These are phyloP conservation scores for Plasmodium fragile DNA, from an alignment of 169 alveolate genomes.

Conservation along the genomic window DNA sequence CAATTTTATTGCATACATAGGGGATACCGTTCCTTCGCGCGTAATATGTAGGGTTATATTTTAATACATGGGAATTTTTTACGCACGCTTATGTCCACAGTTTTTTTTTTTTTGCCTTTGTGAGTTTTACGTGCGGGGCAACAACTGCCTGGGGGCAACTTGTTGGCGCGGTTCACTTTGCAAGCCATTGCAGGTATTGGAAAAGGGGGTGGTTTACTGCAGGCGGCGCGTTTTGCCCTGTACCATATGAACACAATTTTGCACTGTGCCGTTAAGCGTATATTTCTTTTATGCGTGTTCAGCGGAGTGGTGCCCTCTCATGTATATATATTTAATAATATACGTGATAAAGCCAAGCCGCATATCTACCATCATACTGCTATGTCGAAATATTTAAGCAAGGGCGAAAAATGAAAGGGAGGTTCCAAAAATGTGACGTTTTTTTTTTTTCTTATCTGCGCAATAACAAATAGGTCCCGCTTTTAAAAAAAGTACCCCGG, in stretches of 20 bases:
- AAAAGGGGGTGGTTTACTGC: neutral
- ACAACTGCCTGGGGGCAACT: neutral
- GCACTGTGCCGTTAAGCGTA: neutral
- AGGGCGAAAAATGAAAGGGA: neutral
- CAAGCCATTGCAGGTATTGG: no score
- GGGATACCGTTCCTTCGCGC: neutral
- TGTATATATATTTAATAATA: neutral
- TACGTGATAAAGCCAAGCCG: neutral
- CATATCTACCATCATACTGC: neutral
- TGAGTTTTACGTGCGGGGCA: neutral
- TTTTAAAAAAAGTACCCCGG: neutral
- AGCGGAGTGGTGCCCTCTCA: neutral
- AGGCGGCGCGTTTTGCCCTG: neutral
- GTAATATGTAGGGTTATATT: neutral
- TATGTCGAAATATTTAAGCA: neutral
- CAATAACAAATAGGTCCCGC: neutral
- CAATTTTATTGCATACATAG: neutral
- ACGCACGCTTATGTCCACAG: neutral
- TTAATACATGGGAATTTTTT: neutral
- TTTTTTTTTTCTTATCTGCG: no score
- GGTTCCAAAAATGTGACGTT: neutral
- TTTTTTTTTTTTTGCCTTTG: neutral
- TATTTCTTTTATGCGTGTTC: neutral
- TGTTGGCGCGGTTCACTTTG: neutral
- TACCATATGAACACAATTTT: neutral